Percentiles rank a stretch among this genome's conserved stretches.
phyloP scores from a whole-genome alignment of 2,329 filamentous ascomycete genomes.

The Aspergillus unguis region DNA sequence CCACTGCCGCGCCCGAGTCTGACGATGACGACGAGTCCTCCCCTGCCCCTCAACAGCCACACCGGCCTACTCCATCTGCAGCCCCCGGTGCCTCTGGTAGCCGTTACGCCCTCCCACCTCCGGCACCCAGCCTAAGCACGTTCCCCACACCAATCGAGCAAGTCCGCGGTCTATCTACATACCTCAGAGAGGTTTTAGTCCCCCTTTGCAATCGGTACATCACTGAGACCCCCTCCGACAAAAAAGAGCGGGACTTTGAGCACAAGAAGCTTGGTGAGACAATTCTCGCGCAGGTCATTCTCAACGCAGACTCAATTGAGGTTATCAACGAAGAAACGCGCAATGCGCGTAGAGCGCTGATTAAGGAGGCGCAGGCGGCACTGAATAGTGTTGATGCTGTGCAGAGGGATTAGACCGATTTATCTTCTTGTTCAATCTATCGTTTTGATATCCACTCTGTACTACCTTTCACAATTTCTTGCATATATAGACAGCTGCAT shows the following conservation, averaged over 20 bases:
- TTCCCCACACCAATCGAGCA: constrained; percentile 36
- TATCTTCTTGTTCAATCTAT: background rate
- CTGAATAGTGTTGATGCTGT: constrained; percentile 37
- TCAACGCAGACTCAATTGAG: constrained; percentile 69
- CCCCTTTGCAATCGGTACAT: constrained; percentile 41
- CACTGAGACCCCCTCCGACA: constrained; percentile 37
- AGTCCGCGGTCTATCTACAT: constrained; percentile 35
- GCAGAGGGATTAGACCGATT: constrained; percentile 16
- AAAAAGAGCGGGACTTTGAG: constrained; percentile 41
- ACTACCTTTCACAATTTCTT: too few species aligned
- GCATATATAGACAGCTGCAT: too few species aligned
- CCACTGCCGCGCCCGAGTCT: constrained; percentile 12
- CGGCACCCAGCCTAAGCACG: constrained; percentile 34
- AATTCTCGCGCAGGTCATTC: constrained; percentile 41
- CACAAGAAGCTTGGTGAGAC: constrained; percentile 45
- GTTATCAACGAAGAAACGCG: constrained; percentile 63
- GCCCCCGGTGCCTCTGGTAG: background rate
- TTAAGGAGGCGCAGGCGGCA: constrained; percentile 42
- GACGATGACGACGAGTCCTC: background rate
- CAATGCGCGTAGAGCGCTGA: constrained; percentile 46
- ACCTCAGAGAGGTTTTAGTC: constrained; percentile 36
- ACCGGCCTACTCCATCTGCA: constrained; percentile 16
- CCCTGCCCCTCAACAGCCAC: constrained; percentile 17
- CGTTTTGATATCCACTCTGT: background rate
- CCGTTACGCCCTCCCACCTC: constrained; percentile 22